Base-by-base conservation (phyloP, 495 filamentous ascomycete species). In the Cercophora sp. region DNA sequence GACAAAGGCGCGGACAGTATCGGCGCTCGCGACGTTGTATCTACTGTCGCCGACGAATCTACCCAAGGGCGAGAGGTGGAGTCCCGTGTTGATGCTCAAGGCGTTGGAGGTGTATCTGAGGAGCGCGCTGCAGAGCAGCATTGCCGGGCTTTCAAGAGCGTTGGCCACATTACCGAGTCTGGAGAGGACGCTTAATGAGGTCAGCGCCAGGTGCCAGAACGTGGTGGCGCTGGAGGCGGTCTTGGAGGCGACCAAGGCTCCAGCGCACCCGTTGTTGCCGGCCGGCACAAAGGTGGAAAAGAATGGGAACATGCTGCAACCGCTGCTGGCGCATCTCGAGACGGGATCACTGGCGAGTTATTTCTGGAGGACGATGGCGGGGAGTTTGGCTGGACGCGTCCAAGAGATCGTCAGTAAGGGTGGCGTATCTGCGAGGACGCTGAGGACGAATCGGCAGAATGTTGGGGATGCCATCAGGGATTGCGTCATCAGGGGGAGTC, bases 311-410 rank as follows among this genome's bases (percentile, higher is more conserved):
- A 81, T 95, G 57, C 73, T 96, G 2, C 78, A 82, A 22, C 86
- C 85, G 2, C 70, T 97, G 2, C 76, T 96, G 32, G 68, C 75
- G n/a, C 75, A 85, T 20, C 78, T 99, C 15, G 93, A 99, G 65
- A 96, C 91, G 0, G 80, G 86, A 0, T 91, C 88, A 0, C 72
- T 99, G 18, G 82, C 88, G 4, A 93, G 88, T 0, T 91, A 89
- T 59, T 98, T 94, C 72, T 97, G 92, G 87, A 78, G 93, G 22
- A 84, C 83, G 13, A 78, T 97, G 54, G 93, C 93, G 0, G 83
- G 86, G 0, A 83, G 81, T 32, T 79, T 97, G 44, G 81, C 86
- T 11, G 67, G 80, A 2, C 82, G 90, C 8, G 89, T 96, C 1
- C 82, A 87, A 60, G 91, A 97, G 54, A 88, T 97, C 36, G 58